These are phyloP conservation scores for Ascochyta koolunga DNA, from an alignment of 2,329 filamentous ascomycete genomes.

Conservation along the genomic window DNA sequence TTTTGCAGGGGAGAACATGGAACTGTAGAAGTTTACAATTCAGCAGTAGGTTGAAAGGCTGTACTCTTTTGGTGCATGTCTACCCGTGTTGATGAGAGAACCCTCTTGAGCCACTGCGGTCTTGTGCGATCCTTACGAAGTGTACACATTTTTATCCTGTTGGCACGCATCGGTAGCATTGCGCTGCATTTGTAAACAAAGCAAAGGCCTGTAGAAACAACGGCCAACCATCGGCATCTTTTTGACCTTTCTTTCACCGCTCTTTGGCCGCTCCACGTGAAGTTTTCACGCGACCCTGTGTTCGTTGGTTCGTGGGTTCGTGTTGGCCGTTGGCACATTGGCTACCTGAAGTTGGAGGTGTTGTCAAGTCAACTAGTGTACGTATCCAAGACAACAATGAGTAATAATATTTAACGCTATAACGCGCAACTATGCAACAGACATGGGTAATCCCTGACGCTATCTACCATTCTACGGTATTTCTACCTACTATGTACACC, in stretches of 20 bases:
- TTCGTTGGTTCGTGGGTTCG: neutral
- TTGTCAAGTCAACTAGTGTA: conserved; percentile 15
- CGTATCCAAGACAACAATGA: conserved; percentile 19
- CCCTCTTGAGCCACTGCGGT: neutral
- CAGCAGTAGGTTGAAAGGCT: conserved; percentile 3
- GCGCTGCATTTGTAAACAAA: conserved; percentile 5
- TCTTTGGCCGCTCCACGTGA: conserved; percentile 6
- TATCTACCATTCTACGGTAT: conserved; percentile 4
- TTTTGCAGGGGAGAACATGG: conserved; percentile 39
- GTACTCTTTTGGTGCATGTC: neutral
- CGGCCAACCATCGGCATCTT: conserved; percentile 12
- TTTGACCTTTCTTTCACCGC: conserved; percentile 5
- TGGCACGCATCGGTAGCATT: neutral
- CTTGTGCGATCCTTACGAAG: conserved; percentile 10
- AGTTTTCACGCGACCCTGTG: neutral
- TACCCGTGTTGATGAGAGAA: conserved; percentile 1
- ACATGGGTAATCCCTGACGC: conserved; percentile 15
- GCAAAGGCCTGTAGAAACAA: neutral
- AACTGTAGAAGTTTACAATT: conserved; percentile 30
- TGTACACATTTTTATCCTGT: neutral
- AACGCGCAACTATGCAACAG: conserved; percentile 18
- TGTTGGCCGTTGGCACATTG: neutral
- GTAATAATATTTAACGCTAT: conserved; percentile 19
- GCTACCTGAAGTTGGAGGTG: conserved; percentile 13
- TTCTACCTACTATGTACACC: too few relatives aligned